Evolutionary conservation across 768 basidiomycete species (phyloP).

Genomic region (Dentipellis sp.): DNA sequence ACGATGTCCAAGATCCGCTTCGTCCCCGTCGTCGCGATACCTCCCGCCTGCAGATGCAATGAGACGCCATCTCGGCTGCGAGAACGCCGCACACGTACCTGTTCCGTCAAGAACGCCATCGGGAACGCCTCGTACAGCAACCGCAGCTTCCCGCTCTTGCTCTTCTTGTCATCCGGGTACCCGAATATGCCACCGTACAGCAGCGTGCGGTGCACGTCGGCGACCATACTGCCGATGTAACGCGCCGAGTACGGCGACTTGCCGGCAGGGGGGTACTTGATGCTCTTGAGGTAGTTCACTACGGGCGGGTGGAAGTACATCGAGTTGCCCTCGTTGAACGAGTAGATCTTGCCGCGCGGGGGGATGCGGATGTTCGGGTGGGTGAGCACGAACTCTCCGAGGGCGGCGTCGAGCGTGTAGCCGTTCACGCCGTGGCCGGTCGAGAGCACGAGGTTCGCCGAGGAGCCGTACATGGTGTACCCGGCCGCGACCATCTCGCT

Average conservation of each 20-base stretch:
- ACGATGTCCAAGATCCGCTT: slow-evolving; percentile 87
- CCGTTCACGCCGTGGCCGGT: slow-evolving; percentile 96
- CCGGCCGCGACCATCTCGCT: slow-evolving; percentile 97
- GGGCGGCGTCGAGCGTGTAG: slow-evolving; percentile 89
- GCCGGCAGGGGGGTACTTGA: slow-evolving; percentile 77
- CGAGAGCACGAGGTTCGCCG: slow-evolving; percentile 90
- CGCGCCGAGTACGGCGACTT: slow-evolving; percentile 85
- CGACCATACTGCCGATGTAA: slow-evolving; percentile 98
- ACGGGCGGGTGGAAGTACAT: slow-evolving; percentile 88
- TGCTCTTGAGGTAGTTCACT: slow-evolving; percentile 73
- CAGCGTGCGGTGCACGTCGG: slow-evolving; percentile 93
- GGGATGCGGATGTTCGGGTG: slow-evolving; percentile 97
- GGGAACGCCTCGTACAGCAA: slow-evolving; percentile 97
- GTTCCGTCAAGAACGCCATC: slow-evolving; percentile 92
- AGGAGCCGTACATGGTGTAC: slow-evolving; percentile 97
- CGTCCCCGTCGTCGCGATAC: slow-evolving; percentile 93
- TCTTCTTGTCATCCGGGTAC: slow-evolving; percentile 97
- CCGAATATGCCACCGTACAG: slow-evolving; percentile 98
- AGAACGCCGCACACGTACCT: slow-evolving; percentile 38
- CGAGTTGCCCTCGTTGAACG: slow-evolving; percentile 98
- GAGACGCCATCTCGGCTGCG: background rate
- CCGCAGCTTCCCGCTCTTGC: slow-evolving; percentile 89
- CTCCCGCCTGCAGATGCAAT: slow-evolving; percentile 65
- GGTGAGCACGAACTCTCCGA: slow-evolving; percentile 98
- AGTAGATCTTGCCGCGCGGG: slow-evolving; percentile 94